Conservation (phyloP, 139 green algal genomes). For the Spirogloea muscicola region DNA sequence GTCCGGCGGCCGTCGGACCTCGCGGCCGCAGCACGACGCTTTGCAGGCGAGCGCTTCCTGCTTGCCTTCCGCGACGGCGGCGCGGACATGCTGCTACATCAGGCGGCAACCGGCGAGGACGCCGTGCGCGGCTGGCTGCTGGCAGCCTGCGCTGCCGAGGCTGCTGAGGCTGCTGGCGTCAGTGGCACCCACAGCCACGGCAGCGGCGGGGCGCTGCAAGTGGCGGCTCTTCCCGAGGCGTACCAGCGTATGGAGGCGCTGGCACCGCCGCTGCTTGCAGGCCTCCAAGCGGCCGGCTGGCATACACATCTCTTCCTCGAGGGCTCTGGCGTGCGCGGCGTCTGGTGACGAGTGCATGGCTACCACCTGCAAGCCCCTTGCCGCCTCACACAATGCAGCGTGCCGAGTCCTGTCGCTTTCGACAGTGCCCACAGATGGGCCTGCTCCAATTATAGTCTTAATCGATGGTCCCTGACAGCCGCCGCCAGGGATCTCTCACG, state of each 20-base stretch:
- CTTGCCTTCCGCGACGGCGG: constrained; percentile 7
- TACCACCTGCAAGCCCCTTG: no score
- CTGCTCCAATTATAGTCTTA: no score
- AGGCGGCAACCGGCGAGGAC: constrained; percentile 27
- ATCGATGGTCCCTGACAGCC: no score
- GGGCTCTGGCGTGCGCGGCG: no score
- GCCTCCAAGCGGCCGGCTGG: constrained; percentile 29
- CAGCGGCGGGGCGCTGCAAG: neutral
- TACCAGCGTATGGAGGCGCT: constrained; percentile 23
- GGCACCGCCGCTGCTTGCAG: constrained; percentile 21
- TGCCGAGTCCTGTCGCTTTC: no score
- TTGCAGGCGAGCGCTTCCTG: constrained; percentile 27
- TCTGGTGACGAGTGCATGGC: no score
- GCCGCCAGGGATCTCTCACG: no score
- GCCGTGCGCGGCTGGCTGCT: constrained; percentile 37
- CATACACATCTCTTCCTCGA: constrained; percentile 27
- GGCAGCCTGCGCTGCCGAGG: constrained; percentile 13
- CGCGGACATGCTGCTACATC: constrained; percentile 36
- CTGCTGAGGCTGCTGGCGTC: neutral
- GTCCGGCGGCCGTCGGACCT: constrained; percentile 10
- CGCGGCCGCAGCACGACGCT: neutral
- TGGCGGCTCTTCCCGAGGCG: constrained; percentile 5
- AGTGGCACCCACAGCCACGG: neutral
- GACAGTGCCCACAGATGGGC: no score
- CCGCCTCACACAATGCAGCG: no score